These are phyloP conservation scores for Closterium sp. DNA, from an alignment of 139 green algal genomes.

Conservation along the genomic window DNA sequence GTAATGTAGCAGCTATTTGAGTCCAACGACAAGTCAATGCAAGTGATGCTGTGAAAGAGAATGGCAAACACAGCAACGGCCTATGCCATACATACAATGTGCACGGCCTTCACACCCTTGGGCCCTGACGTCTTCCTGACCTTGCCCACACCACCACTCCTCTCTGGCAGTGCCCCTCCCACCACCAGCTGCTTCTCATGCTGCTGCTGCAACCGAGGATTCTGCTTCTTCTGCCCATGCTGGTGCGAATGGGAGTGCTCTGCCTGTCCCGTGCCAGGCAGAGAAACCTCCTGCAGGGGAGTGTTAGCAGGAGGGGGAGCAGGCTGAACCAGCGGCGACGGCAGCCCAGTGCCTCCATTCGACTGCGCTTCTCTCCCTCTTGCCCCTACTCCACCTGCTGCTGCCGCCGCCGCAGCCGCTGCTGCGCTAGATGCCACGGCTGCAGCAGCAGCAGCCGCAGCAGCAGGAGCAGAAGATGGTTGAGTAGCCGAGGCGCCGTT, in stretches of 20 bases:
- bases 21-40: too few relatives aligned
- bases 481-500: background rate
- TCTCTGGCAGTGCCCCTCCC: background rate
- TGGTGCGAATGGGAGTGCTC: background rate
- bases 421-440: background rate
- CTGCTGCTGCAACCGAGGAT: too few relatives aligned
- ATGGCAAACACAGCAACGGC: too few relatives aligned
- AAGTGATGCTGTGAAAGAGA: too few relatives aligned
- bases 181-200: background rate
- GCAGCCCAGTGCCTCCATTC: background rate
- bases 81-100: background rate
- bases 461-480: background rate
- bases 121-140: background rate
- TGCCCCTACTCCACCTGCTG: background rate
- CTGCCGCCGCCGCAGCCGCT: too few relatives aligned
- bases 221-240: too few relatives aligned
- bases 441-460: background rate
- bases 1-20: too few relatives aligned
- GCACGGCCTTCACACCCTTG: background rate
- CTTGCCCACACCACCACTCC: background rate
- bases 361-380: background rate
- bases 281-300: background rate
- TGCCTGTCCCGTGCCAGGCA: background rate
- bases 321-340: background rate
- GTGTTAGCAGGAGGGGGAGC: background rate